phyloP scores from a whole-genome alignment of 2,329 filamentous ascomycete genomes.

The Macrophomina phaseolina region DNA sequence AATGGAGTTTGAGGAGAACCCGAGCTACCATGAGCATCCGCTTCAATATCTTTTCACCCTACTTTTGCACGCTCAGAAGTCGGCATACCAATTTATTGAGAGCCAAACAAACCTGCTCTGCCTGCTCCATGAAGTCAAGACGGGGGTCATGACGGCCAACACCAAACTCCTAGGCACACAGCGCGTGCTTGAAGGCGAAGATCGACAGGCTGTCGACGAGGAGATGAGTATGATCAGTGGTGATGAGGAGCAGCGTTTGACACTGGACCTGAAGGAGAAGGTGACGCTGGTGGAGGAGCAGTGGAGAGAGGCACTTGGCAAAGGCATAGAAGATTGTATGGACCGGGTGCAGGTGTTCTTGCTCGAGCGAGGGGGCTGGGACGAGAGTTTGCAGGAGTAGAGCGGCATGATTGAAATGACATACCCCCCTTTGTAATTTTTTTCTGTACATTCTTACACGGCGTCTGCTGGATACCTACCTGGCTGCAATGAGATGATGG shows the following conservation, averaged over 20 bases:
- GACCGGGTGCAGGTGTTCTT: slow-evolving; percentile 76
- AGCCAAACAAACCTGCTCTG: slow-evolving; percentile 90
- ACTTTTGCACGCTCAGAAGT: slow-evolving; percentile 86
- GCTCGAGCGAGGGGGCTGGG: slow-evolving; percentile 82
- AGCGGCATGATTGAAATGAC: slow-evolving; percentile 3
- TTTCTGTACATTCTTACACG: slow-evolving; percentile 9
- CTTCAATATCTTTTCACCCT: slow-evolving; percentile 89
- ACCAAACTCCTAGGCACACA: slow-evolving; percentile 72
- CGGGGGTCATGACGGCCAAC: slow-evolving; percentile 73
- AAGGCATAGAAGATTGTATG: slow-evolving; percentile 74
- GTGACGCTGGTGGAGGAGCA: slow-evolving; percentile 89
- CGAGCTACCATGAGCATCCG: slow-evolving; percentile 78
- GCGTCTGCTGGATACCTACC: not conserved
- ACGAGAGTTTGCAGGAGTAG: slow-evolving; percentile 63
- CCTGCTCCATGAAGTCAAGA: slow-evolving; percentile 87
- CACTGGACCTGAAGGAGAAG: slow-evolving; percentile 89
- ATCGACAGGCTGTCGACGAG: slow-evolving; percentile 46
- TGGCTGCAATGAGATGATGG: not conserved
- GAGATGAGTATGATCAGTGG: slow-evolving; percentile 64
- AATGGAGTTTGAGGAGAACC: slow-evolving; percentile 84
- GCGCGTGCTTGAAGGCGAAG: slow-evolving; percentile 50
- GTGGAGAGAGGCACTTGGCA: slow-evolving; percentile 87
- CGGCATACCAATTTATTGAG: slow-evolving; percentile 96
- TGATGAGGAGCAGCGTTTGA: slow-evolving; percentile 74
- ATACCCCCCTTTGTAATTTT: slow-evolving; percentile 21